Evolutionary conservation across 2,329 filamentous ascomycete genomes (phyloP).

Genomic region (Colletotrichum euphorbiae): DNA sequence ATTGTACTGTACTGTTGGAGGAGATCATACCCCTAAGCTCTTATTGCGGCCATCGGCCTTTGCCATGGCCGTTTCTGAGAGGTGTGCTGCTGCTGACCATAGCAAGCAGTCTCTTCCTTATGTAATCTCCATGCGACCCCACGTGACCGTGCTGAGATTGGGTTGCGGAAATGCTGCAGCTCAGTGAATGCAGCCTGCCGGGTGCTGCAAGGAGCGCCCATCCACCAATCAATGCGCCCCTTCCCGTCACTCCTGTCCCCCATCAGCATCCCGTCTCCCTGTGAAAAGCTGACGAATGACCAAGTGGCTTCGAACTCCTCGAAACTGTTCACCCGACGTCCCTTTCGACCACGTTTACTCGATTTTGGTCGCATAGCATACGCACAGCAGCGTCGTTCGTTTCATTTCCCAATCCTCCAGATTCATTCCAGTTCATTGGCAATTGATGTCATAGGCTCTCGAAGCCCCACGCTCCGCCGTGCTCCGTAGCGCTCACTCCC

Average conservation of each 20-base stretch:
- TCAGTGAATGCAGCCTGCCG: constrained; percentile 19
- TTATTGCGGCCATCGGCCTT: not conserved
- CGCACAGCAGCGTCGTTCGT: not conserved
- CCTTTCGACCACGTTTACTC: not conserved
- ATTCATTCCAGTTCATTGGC: not conserved
- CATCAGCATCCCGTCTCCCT: constrained; percentile 34
- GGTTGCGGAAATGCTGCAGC: not conserved
- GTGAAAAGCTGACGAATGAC: constrained; percentile 37
- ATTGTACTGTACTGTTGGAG: no score
- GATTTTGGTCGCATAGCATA: not conserved
- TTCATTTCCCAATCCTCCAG: not conserved
- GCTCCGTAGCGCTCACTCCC: constrained; percentile 19
- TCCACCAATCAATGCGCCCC: constrained; percentile 35
- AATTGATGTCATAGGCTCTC: constrained; percentile 27
- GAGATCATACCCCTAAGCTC: no score
- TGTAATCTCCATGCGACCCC: not conserved
- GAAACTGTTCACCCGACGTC: not conserved
- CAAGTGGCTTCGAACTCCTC: constrained; percentile 18
- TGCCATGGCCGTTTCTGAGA: constrained; percentile 6
- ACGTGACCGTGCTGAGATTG: not conserved
- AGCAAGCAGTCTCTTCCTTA: not conserved
- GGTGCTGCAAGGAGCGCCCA: constrained; percentile 27
- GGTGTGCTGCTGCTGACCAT: not conserved
- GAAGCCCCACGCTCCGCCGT: constrained; percentile 8
- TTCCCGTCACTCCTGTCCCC: constrained; percentile 27